Base-by-base conservation (phyloP, 73 alveolate species). In the Stentor coeruleus region DNA sequence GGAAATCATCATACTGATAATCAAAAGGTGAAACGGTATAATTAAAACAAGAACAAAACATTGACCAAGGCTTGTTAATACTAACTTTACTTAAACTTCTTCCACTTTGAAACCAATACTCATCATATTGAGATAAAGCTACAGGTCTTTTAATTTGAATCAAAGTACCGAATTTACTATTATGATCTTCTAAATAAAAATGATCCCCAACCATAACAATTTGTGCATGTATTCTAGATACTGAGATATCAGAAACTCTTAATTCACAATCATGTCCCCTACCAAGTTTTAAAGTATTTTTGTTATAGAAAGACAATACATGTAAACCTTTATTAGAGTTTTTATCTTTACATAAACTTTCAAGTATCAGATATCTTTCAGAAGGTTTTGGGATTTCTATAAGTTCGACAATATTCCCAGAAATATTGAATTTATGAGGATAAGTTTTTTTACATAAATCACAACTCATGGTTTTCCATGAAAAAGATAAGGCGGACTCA, bases 241-340 rank as follows among this genome's bases (percentile, higher is more conserved):
- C 93, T 28, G 88, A 74, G 58, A 87, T 87, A 81, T 87, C 93
- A 60, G 79, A 81, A n/a, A 87, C 85, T 59, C 93, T 83, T 3
- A 87, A 85, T 37, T 87, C 93, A 77, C 91, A 84, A 73, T 87
- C 93, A 76, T 87, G 92, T 20, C 93, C 93, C 42, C 93, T 74
- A 26, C 93, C 93, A 66, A 66, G 79, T 2, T 66, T 66, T 26
- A 66, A 28, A 66, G 42, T 31, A 1, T 20, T 66, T 33, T 66
- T 75, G 20, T 31, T 36, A 39, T 75, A 38, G 14, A 75, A 75
- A 40, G 40, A n/a, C 28, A 75, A 26, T 6, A 75, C 59, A 2
- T 75, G 83, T n/a, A 75, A 15, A 33, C 83, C 83, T 0, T 75
- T 75, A 15, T 35, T 35, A 33, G 83, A 37, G 28, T 75, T 37